phyloP scores from a whole-genome alignment of 2,329 filamentous ascomycete species.

The Fusarium penzigii region DNA sequence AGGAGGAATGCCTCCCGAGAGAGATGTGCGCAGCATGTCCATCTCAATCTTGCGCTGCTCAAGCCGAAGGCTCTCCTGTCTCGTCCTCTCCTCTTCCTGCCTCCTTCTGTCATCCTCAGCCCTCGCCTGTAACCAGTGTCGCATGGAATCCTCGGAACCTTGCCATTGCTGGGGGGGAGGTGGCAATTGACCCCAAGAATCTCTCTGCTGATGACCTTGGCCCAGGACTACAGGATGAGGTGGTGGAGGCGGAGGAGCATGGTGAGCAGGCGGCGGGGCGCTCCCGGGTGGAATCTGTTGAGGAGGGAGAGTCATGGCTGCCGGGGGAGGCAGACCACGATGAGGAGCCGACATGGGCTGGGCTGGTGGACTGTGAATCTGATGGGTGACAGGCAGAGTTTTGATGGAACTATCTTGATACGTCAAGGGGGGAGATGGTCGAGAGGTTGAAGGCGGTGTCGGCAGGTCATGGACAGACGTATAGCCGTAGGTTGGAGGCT shows the following conservation, averaged over 20 bases:
- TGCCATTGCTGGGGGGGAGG: slow-evolving; percentile 66
- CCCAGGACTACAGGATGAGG: slow-evolving; percentile 30
- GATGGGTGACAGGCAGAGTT: slow-evolving; percentile 39
- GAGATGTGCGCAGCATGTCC: slow-evolving; percentile 68
- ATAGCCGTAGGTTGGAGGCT: slow-evolving; percentile 60
- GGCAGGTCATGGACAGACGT: slow-evolving; percentile 63
- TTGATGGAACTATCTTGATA: slow-evolving; percentile 50
- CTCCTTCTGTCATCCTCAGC: slow-evolving; percentile 71
- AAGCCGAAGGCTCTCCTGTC: slow-evolving; percentile 64
- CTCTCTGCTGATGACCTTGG: slow-evolving; percentile 36
- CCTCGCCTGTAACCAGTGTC: slow-evolving; percentile 69
- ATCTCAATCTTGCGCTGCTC: slow-evolving; percentile 74
- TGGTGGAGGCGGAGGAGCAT: slow-evolving; percentile 32
- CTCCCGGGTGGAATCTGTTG: slow-evolving; percentile 39
- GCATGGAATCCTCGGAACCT: slow-evolving; percentile 69
- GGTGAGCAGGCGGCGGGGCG: slow-evolving; percentile 29
- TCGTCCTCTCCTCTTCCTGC: slow-evolving; percentile 73
- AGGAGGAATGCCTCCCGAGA: slow-evolving; percentile 71
- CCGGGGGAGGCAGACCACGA: slow-evolving; percentile 68
- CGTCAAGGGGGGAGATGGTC: slow-evolving; percentile 56
- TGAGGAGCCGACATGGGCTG: slow-evolving; percentile 69
- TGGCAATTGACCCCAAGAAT: slow-evolving; percentile 57
- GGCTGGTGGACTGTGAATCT: slow-evolving; percentile 48
- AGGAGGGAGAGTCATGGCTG: slow-evolving; percentile 62
- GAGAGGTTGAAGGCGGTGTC: slow-evolving; percentile 57